Conservation (phyloP, 2,329 filamentous ascomycete species). For the Orbilia ellipsospora region DNA sequence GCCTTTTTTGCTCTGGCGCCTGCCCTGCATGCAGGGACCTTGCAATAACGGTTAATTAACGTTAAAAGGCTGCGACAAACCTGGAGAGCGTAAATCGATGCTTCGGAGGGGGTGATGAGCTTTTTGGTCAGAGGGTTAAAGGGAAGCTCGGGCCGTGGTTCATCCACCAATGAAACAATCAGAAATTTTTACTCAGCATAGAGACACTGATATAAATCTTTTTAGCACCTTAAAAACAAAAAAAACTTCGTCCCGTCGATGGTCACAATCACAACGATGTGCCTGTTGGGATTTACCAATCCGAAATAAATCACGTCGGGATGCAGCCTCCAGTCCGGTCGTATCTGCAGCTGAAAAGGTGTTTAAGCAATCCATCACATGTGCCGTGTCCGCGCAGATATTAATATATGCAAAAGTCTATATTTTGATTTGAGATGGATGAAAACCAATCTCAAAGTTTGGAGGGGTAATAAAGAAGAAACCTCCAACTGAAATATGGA, state of each 20-base stretch:
- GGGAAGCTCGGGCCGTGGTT: constrained; percentile 54
- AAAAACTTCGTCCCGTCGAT: constrained; percentile 4
- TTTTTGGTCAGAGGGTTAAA: constrained; percentile 28
- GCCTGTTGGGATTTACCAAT: constrained; percentile 3
- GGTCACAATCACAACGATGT: constrained; percentile 20
- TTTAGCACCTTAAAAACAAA: constrained; percentile 1
- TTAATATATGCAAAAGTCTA: constrained; percentile 1
- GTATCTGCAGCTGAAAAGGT: not conserved
- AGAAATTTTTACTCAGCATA: constrained; percentile 12
- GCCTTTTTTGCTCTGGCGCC: constrained; percentile 26
- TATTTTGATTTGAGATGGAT: not conserved
- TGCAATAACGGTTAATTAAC: constrained; percentile 51
- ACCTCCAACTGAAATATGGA: too few species aligned
- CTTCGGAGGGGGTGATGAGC: constrained; percentile 22
- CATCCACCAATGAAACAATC: constrained; percentile 52
- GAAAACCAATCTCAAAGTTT: too few species aligned
- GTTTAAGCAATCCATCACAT: not conserved
- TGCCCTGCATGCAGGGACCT: constrained; percentile 55
- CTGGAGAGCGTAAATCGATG: constrained; percentile 42
- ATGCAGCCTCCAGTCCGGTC: not conserved
- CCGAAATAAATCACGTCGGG: not conserved
- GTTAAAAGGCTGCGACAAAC: constrained; percentile 18
- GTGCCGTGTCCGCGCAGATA: not conserved
- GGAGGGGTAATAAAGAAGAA: too few species aligned
- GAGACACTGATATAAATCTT: constrained; percentile 40